A percentile compares a stretch with the other conserved stretches of the same genome.
phyloP scores from a whole-genome alignment of 768 basidiomycete genomes.

The Rhodotorula toruloides region DNA sequence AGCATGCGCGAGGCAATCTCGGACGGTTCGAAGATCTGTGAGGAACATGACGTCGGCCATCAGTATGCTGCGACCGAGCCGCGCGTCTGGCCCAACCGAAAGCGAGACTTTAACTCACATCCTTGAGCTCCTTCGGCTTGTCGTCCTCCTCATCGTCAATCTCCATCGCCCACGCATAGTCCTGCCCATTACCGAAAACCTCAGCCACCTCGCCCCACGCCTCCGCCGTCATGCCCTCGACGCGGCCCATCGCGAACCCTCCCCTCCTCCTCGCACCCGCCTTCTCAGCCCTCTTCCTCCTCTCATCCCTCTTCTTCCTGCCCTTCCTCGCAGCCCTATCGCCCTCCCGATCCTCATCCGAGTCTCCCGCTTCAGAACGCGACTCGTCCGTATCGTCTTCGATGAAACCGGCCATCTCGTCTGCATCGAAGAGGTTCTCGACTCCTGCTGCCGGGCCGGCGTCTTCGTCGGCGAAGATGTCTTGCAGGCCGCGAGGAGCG shows the following conservation, averaged over 20 bases:
- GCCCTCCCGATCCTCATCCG: slow-evolving; percentile 62
- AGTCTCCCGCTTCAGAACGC: slow-evolving; percentile 34
- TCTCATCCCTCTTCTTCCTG: slow-evolving; percentile 55
- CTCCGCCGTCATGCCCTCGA: slow-evolving; percentile 36
- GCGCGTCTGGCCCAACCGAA: no score
- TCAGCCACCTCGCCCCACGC: slow-evolving; percentile 94
- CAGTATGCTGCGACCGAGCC: not conserved
- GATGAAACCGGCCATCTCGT: slow-evolving; percentile 70
- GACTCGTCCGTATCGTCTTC: slow-evolving; percentile 52
- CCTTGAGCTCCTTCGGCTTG: slow-evolving; percentile 77
- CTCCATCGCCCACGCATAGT: slow-evolving; percentile 89
- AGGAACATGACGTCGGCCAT: not conserved
- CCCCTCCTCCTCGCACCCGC: slow-evolving; percentile 48
- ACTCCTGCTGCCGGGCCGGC: slow-evolving; percentile 5
- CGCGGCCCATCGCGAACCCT: slow-evolving; percentile 21
- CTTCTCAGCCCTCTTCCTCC: slow-evolving; percentile 54
- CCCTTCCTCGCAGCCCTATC: slow-evolving; percentile 61
- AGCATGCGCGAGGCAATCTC: slow-evolving; percentile 84
- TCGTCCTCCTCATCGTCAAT: slow-evolving; percentile 62
- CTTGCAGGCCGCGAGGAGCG: slow-evolving; percentile 51
- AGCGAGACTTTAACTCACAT: slow-evolving; percentile 55
- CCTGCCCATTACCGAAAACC: slow-evolving; percentile 92
- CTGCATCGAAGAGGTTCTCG: slow-evolving; percentile 78
- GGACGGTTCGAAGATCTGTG: slow-evolving; percentile 92
- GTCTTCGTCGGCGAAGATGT: slow-evolving; percentile 83